A percentile compares a stretch with the other conserved stretches of the same genome.
Conservation (phyloP, 2,329 filamentous ascomycete species). For the Aphanoascus verrucosus region DNA sequence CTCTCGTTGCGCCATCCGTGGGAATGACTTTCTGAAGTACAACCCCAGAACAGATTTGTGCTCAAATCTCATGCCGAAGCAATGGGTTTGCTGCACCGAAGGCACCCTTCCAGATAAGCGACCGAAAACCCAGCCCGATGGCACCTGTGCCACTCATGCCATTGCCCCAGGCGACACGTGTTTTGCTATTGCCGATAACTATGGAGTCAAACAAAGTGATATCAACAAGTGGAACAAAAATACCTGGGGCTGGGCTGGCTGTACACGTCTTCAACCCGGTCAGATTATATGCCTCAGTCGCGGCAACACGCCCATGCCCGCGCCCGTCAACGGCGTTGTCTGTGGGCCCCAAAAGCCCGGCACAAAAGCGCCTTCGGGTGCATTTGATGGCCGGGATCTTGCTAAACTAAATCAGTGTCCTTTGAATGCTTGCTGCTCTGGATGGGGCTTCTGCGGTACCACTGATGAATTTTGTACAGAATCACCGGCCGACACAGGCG, state of each 20-base stretch:
- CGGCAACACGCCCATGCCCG: slow-evolving; percentile 35
- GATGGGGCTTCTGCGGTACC: slow-evolving; percentile 33
- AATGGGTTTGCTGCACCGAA: slow-evolving; percentile 30
- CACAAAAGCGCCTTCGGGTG: slow-evolving; percentile 27
- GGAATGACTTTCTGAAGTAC: slow-evolving; percentile 17
- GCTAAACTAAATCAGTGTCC: slow-evolving; percentile 38
- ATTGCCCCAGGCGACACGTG: slow-evolving; percentile 31
- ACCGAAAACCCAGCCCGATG: slow-evolving; percentile 29
- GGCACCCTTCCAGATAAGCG: slow-evolving; percentile 29
- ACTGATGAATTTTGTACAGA: slow-evolving; percentile 36
- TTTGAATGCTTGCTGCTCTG: slow-evolving; percentile 36
- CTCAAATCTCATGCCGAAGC: slow-evolving; percentile 24
- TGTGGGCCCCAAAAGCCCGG: slow-evolving; percentile 41
- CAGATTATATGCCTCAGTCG: slow-evolving; percentile 33
- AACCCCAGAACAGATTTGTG: slow-evolving; percentile 18
- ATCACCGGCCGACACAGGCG: slow-evolving; percentile 19
- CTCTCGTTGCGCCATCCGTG: background rate
- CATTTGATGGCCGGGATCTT: slow-evolving; percentile 22
- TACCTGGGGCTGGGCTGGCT: slow-evolving; percentile 39
- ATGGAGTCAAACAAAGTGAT: slow-evolving; percentile 23
- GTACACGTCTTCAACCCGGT: slow-evolving; percentile 25
- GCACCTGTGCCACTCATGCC: slow-evolving; percentile 27
- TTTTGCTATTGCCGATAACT: slow-evolving; percentile 31
- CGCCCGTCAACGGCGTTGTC: slow-evolving; percentile 27
- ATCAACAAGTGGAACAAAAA: slow-evolving; percentile 37